phyloP scores from a whole-genome alignment of 768 basidiomycete genomes.

The Boletus patriciae region DNA sequence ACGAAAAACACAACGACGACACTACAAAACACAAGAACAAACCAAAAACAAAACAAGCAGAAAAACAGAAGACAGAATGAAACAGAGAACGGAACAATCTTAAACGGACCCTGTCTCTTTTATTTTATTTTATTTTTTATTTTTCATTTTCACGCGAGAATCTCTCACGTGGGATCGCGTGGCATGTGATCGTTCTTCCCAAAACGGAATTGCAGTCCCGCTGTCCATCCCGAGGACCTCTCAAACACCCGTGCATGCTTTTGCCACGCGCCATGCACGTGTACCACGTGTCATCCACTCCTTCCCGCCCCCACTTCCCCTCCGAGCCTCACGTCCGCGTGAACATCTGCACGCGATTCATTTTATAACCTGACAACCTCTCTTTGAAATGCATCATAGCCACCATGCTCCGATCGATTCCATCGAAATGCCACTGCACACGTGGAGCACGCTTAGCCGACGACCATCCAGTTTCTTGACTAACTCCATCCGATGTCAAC shows the following conservation, averaged over 20 bases:
- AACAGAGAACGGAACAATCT: background rate
- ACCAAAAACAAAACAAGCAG: background rate
- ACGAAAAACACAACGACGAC: background rate
- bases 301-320: background rate
- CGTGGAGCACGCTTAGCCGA: background rate
- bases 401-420: no score
- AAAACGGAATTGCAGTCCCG: background rate
- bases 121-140: slow-evolving; percentile 14
- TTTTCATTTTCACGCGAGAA: slow-evolving; percentile 1
- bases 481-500: no score
- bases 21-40: background rate
- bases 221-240: background rate
- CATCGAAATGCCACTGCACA: no score
- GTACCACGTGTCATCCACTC: slow-evolving; percentile 12
- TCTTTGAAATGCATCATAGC: no score
- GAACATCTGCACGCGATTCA: no score
- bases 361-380: no score
- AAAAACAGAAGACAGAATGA: background rate
- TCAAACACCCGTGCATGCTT: background rate
- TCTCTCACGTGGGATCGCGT: slow-evolving; percentile 29
- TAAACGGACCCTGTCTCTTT: background rate
- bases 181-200: slow-evolving; percentile 14
- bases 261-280: slow-evolving; percentile 21
- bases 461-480: no score
- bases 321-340: no score